Percentiles rank a stretch among this genome's conserved stretches.
Evolutionary conservation across 306 rosid species (phyloP).

Genomic region (Acmispon strigosus): DNA sequence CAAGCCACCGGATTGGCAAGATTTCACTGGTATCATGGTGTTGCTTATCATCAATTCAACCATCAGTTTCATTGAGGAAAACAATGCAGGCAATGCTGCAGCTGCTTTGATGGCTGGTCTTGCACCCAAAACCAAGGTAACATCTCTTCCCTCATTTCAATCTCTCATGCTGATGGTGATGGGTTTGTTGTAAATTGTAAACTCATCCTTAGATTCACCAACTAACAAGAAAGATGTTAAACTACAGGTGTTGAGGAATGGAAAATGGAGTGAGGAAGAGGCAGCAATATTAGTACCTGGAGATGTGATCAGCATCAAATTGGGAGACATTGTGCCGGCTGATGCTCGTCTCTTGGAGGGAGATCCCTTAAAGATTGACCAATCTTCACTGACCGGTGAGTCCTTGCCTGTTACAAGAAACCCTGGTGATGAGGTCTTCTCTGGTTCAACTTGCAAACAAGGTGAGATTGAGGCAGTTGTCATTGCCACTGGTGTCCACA

Average conservation of each 20-base stretch:
- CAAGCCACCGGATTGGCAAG: slow-evolving; percentile 81
- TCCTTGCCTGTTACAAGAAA: slow-evolving; percentile 70
- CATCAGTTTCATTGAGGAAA: slow-evolving; percentile 78
- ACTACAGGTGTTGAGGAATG: slow-evolving; percentile 61
- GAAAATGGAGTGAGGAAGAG: slow-evolving; percentile 71
- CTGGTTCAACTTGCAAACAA: slow-evolving; percentile 88
- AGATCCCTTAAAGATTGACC: slow-evolving; percentile 82
- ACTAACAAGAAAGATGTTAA: neutral
- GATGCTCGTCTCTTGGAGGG: slow-evolving; percentile 82
- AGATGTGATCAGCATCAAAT: slow-evolving; percentile 74
- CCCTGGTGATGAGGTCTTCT: slow-evolving; percentile 62
- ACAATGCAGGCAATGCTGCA: slow-evolving; percentile 86
- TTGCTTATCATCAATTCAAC: slow-evolving; percentile 67
- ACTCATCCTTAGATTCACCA: neutral
- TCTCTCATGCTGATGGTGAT: neutral
- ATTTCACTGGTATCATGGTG: slow-evolving; percentile 64
- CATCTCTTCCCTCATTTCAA: neutral
- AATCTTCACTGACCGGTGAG: slow-evolving; percentile 80
- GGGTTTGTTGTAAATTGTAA: neutral
- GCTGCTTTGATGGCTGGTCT: slow-evolving; percentile 93
- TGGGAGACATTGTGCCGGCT: slow-evolving; percentile 87
- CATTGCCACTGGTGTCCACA: slow-evolving; percentile 76
- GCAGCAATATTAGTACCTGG: slow-evolving; percentile 81
- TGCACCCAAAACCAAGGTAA: slow-evolving; percentile 87
- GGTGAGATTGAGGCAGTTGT: slow-evolving; percentile 85